A percentile compares a stretch with the other conserved stretches of the same genome.
Evolutionary conservation across 2,329 filamentous ascomycete species (phyloP).

Genomic region (Aureobasidium namibiae): DNA sequence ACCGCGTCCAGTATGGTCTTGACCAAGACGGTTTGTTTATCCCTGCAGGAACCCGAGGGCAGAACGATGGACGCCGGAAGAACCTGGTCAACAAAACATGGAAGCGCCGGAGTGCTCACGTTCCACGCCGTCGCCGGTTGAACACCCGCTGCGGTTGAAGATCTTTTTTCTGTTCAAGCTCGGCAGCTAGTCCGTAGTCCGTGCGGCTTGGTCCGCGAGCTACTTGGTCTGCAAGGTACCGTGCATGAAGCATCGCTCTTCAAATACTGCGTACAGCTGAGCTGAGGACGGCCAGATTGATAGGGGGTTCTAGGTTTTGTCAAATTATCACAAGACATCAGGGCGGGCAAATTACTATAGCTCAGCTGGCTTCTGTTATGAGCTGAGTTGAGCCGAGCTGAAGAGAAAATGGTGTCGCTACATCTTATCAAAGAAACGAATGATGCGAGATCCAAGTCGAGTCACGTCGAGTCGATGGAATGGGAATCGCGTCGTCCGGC

Average conservation of each 20-base stretch:
- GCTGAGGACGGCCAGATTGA: not conserved
- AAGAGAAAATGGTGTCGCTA: not conserved
- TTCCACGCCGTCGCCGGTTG: not conserved
- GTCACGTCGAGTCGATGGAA: not conserved
- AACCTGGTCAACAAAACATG: not conserved
- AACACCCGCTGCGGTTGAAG: not conserved
- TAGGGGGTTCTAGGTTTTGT: not conserved
- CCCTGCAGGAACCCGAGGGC: not conserved
- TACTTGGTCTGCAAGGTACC: constrained; percentile 11
- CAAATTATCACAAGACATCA: not conserved
- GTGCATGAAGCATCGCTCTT: not conserved
- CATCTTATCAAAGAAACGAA: not conserved
- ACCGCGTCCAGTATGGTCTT: not conserved
- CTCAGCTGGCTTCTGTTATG: not conserved
- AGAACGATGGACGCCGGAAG: not conserved
- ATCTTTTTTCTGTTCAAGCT: constrained; percentile 1
- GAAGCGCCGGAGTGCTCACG: not conserved
- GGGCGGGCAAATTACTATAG: not conserved
- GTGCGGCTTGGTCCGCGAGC: constrained; percentile 3
- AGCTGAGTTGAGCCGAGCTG: not conserved
- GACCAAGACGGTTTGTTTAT: not conserved
- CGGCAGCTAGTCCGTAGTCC: constrained; percentile 1
- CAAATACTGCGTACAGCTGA: not conserved
- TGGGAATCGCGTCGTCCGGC: not conserved
- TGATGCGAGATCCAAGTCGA: not conserved